Percentiles rank a stretch among this genome's conserved stretches.
phyloP scores from a whole-genome alignment of 768 basidiomycete species.

The Mycena epipterygia region DNA sequence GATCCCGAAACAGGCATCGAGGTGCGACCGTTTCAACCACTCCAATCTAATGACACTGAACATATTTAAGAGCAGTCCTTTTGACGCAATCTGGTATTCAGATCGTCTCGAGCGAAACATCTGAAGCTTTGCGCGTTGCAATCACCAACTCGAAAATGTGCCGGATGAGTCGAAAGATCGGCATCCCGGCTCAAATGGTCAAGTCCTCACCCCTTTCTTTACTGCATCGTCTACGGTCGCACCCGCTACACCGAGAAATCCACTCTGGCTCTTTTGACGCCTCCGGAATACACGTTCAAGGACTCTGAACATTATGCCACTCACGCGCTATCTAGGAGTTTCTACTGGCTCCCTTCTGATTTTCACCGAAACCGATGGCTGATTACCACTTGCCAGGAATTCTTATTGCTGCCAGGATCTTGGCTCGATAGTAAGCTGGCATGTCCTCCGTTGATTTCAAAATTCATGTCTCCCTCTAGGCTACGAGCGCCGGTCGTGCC shows the following conservation, averaged over 20 bases:
- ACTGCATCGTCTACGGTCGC: neutral
- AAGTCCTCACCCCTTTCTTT: neutral
- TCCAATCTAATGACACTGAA: too few species aligned
- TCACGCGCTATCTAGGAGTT: neutral
- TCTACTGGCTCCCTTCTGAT: conserved; percentile 20
- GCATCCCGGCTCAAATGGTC: neutral
- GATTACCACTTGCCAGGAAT: too few species aligned
- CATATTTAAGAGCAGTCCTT: too few species aligned
- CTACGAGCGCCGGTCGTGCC: neutral
- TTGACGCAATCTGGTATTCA: too few species aligned
- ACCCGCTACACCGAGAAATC: neutral
- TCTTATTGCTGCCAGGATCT: too few species aligned
- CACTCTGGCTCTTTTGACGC: neutral
- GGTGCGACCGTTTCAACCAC: too few species aligned
- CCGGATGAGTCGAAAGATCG: too few species aligned
- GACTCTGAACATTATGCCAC: too few species aligned
- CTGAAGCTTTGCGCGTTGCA: too few species aligned
- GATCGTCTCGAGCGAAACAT: too few species aligned
- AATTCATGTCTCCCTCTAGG: neutral
- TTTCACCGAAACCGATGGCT: conserved; percentile 14
- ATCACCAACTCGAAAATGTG: too few species aligned
- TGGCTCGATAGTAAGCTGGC: neutral
- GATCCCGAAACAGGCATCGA: too few species aligned
- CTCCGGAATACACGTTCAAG: neutral
- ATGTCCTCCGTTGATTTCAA: neutral